phyloP scores from a whole-genome alignment of 176 grass and related monocot genomes.

The Ensete ventricosum region DNA sequence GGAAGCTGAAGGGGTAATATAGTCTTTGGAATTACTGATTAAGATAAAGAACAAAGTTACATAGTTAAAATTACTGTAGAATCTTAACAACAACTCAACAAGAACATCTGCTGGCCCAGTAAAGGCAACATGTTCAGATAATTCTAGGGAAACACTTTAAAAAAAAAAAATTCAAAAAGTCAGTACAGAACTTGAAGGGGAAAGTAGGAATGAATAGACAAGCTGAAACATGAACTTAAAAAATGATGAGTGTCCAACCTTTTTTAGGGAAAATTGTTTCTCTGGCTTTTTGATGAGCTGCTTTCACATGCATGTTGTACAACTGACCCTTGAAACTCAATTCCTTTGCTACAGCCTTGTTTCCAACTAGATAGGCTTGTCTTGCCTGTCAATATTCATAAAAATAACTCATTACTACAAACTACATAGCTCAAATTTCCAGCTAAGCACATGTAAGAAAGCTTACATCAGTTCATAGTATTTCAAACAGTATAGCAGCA shows the following conservation, averaged over 20 bases:
- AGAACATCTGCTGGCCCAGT: too few species aligned
- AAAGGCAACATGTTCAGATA: too few species aligned
- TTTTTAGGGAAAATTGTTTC: slow-evolving; percentile 80
- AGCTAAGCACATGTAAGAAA: too few species aligned
- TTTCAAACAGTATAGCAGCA: too few species aligned
- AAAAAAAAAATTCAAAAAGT: background rate
- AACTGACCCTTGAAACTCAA: slow-evolving; percentile 76
- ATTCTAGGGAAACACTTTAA: too few species aligned
- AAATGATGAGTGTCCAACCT: slow-evolving; percentile 34
- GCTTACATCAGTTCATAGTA: too few species aligned
- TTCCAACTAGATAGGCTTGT: slow-evolving; percentile 80
- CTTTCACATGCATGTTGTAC: slow-evolving; percentile 84
- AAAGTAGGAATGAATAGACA: background rate
- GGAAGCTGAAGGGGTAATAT: too few species aligned
- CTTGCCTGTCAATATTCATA: slow-evolving; percentile 43
- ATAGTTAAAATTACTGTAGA: too few species aligned
- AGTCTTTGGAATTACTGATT: too few species aligned
- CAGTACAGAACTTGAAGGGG: background rate
- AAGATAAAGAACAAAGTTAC: too few species aligned
- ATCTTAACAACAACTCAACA: too few species aligned
- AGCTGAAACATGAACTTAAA: background rate
- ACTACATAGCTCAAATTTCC: background rate
- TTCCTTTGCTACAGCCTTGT: slow-evolving; percentile 92
- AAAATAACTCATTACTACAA: background rate
- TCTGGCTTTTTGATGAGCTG: slow-evolving; percentile 93